Percentiles rank a stretch among this genome's conserved stretches.
Conservation (phyloP, 305 asterid genomes). For the Rubia balearica region DNA sequence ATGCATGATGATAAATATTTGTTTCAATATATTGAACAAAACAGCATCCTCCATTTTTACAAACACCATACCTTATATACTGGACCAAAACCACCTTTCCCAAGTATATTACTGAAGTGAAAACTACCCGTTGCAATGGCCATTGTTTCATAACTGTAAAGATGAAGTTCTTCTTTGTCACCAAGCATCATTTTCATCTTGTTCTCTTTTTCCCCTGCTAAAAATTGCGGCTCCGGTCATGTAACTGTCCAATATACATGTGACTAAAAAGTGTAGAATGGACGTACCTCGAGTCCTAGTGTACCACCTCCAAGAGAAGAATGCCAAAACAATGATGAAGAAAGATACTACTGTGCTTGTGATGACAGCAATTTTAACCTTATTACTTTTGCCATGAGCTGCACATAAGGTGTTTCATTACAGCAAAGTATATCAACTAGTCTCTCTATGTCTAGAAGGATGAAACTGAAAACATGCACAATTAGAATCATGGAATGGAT, state of each 20-base stretch:
- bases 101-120: not conserved
- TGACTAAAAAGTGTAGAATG: not conserved
- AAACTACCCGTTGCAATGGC: not conserved
- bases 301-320: conserved; percentile 8
- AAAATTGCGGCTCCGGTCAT: not conserved
- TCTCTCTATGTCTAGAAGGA: no score
- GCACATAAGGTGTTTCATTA: not conserved
- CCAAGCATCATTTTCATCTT: not conserved
- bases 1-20: not conserved
- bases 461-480: not conserved
- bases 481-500: not conserved
- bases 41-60: not conserved
- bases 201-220: conserved; percentile 3
- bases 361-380: not conserved
- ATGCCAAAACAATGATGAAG: not conserved
- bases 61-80: conserved; percentile 9
- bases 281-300: not conserved
- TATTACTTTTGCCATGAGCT: not conserved
- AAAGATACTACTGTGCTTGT: conserved; percentile 3
- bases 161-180: conserved; percentile 9
- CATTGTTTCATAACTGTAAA: conserved; percentile 1
- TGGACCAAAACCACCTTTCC: conserved; percentile 22
- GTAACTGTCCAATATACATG: not conserved
- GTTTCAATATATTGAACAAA: not conserved
- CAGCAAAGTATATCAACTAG: not conserved